Evolutionary conservation across 164 flowering plant species (phyloP), one percentile per base, ranked within the genome.

Genomic region (Vitis riparia): DNA sequence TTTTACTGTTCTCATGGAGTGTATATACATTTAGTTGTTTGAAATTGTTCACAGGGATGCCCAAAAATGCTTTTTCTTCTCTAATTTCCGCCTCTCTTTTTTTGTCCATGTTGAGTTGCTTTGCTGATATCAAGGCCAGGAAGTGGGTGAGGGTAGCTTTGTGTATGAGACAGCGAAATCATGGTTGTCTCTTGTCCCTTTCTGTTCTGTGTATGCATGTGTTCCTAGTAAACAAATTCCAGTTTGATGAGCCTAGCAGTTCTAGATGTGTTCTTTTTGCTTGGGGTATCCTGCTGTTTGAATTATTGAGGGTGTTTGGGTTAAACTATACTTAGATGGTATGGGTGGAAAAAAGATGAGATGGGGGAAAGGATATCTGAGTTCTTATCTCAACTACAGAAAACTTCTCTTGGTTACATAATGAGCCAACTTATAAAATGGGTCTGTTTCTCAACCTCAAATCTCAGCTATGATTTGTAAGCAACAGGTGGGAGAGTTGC

Each of bases 21-120:
- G 80, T 73, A 77, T 19, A 77, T 77, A 73, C 44, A 23, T 15
- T 19, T 53, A 37, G 17, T n/a, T 53, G 60, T 57, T 51, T 11
- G 53, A 30, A 49, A 63, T 63, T 63, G 66, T 50, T 50, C 7
- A 53, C n/a, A 53, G n/a, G 12, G 16, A n/a, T 59, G 9, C 9
- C 5, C 52, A n/a, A 8, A 29, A 1, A 37, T 51, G 23, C 37
- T 67, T 37, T 9, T 44, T 67, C 62, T 8, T 8, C 19, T 67
- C 4, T 11, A 48, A 5, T 55, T 44, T 13, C 9, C 30, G 19
- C 37, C 17, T 13, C 17, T 13, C 13, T 63, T 11, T 59, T 27
- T 63, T 63, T 63, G 12, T 55, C 55, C 11, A 49, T 50, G 48
- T 62, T 61, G 47, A 49, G 16, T 13, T 61, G 8, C n/a, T 13